phyloP scores from a whole-genome alignment of 1,284 basidiomycete genomes.

The Heterobasidion occidentale region DNA sequence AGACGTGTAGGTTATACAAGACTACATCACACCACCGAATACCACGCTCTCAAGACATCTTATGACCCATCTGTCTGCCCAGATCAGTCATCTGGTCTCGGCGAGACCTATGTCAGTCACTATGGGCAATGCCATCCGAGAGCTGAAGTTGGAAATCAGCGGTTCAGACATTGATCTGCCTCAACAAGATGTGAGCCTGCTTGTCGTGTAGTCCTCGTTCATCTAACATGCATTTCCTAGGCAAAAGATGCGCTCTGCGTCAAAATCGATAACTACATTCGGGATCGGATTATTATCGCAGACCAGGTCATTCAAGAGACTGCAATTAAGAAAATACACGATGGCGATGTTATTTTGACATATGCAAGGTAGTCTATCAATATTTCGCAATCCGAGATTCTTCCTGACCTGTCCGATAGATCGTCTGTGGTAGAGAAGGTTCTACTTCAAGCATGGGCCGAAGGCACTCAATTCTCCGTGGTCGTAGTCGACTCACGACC shows the following conservation, averaged over 20 bases:
- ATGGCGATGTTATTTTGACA: slow-evolving; percentile 89
- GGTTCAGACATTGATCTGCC: slow-evolving; percentile 86
- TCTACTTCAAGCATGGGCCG: slow-evolving; percentile 70
- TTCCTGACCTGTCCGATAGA: slow-evolving; percentile 30
- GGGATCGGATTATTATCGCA: slow-evolving; percentile 89
- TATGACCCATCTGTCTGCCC: slow-evolving; percentile 82
- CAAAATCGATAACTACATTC: slow-evolving; percentile 91
- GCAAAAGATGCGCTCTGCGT: slow-evolving; percentile 82
- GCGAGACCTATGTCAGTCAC: slow-evolving; percentile 91
- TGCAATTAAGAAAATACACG: slow-evolving; percentile 88
- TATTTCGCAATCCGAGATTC: neutral
- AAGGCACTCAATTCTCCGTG: slow-evolving; percentile 78
- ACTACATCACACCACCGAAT: slow-evolving; percentile 77
- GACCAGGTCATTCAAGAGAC: slow-evolving; percentile 90
- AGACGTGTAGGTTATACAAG: slow-evolving; percentile 67
- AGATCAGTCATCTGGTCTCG: slow-evolving; percentile 85
- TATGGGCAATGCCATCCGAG: slow-evolving; percentile 90
- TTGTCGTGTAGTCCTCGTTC: neutral
- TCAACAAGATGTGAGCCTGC: slow-evolving; percentile 77
- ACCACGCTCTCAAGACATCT: slow-evolving; percentile 82
- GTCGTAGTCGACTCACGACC: slow-evolving; percentile 94
- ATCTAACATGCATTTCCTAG: slow-evolving; percentile 29
- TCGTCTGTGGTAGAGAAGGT: slow-evolving; percentile 94
- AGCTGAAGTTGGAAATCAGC: slow-evolving; percentile 95
- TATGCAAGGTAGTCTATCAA: slow-evolving; percentile 67